A percentile compares a stretch with the other conserved stretches of the same genome.
Evolutionary conservation across 768 basidiomycete species (phyloP).

Genomic region (Cyclocybe cylindracea): DNA sequence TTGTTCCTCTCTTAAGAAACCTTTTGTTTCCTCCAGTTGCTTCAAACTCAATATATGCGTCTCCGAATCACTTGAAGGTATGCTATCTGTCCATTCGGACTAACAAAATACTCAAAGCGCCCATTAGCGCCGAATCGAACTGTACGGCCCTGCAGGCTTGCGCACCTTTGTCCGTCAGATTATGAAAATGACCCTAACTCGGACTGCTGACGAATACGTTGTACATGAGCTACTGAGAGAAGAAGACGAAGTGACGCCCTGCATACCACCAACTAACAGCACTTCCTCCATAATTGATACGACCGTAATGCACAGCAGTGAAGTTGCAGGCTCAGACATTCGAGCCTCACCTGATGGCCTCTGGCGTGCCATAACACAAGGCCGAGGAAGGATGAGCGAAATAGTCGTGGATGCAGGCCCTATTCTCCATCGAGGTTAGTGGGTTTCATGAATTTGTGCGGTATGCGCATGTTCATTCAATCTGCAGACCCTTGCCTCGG

Average conservation of each 20-base stretch:
- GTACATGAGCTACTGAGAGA: slow-evolving; percentile 76
- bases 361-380: slow-evolving; percentile 59
- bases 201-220: slow-evolving; percentile 60
- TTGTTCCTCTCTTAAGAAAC: slow-evolving; percentile 65
- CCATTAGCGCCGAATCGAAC: slow-evolving; percentile 55
- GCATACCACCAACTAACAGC: slow-evolving; percentile 31
- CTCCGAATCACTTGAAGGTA: slow-evolving; percentile 23
- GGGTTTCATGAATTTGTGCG: background rate
- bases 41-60: slow-evolving; percentile 12
- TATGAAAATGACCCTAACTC: slow-evolving; percentile 66
- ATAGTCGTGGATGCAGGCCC: slow-evolving; percentile 73
- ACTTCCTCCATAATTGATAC: slow-evolving; percentile 15
- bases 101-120: background rate
- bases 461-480: background rate
- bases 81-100: background rate
- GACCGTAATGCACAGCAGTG: slow-evolving; percentile 59
- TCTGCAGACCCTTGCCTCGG: slow-evolving; percentile 74
- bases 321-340: slow-evolving; percentile 65
- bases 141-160: slow-evolving; percentile 81
- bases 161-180: slow-evolving; percentile 73
- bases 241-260: slow-evolving; percentile 55
- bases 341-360: slow-evolving; percentile 52
- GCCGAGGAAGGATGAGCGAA: slow-evolving; percentile 37
- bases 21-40: slow-evolving; percentile 49
- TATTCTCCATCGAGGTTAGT: slow-evolving; percentile 72